Evolutionary conservation across 805 yeast genomes (phyloP).

Genomic region (Candida vaughaniae): DNA sequence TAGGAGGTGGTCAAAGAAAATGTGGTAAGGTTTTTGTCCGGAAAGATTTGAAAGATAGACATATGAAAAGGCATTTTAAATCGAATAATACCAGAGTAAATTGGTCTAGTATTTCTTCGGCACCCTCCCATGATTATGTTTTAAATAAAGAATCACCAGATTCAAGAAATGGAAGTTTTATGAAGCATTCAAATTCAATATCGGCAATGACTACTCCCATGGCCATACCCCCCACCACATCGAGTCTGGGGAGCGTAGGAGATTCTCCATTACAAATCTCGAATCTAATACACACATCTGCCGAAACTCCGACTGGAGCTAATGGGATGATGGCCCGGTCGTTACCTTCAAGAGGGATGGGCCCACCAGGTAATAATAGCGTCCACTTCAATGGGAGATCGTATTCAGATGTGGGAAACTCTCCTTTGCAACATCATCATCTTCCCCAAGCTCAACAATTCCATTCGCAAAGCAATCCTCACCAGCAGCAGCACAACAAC

Average conservation of each 20-base stretch:
- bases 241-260: background rate
- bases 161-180: background rate
- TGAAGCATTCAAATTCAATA: background rate
- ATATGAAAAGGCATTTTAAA: conserved; percentile 28
- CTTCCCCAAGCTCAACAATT: background rate
- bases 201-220: background rate
- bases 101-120: conserved; percentile 12
- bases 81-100: conserved; percentile 10
- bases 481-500: background rate
- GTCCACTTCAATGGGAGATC: background rate
- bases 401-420: background rate
- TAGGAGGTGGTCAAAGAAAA: conserved; percentile 34
- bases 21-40: conserved; percentile 66
- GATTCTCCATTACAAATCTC: conserved; percentile 19
- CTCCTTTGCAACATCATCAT: background rate
- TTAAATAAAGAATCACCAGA: conserved; percentile 2
- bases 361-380: background rate
- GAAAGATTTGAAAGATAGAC: conserved; percentile 51
- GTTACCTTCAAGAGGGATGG: background rate
- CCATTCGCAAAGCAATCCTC: background rate
- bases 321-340: background rate
- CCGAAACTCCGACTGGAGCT: background rate
- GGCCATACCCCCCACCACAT: background rate
- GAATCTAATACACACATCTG: conserved; percentile 17
- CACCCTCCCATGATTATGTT: conserved; percentile 4